Base-by-base conservation (phyloP, 2,329 filamentous ascomycete genomes). In the Botryosphaeria agaves region DNA sequence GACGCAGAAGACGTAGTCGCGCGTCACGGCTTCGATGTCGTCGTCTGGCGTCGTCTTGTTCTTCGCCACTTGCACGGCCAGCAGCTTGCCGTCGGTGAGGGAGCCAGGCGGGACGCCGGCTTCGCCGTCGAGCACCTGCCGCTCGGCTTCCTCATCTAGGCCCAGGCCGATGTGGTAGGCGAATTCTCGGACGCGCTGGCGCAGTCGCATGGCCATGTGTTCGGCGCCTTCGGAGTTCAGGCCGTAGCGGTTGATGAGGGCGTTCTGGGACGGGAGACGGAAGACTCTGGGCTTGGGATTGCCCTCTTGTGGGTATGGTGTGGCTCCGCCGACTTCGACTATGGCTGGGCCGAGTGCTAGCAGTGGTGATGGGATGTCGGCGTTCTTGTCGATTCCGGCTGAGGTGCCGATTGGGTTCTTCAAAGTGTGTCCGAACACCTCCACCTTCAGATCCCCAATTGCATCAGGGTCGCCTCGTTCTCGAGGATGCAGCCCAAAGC, bases 331-430 rank as follows among this genome's bases (percentile, higher is more conserved):
- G 2, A 98, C 78, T 50, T 98, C 89, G 18, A 98, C 82, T 21
- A 95, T 66, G 3, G 74, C 76, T 15, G 87, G 76, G 18, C 89
- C 89, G 3, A 94, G 60, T 5, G 75, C 82, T 48, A 95, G 80
- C 20, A 98, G 64, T 9, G 76, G 69, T 44, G 87, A 79, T 1
- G 85, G 80, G 32, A 95, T 76, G 37, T 93, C 82, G 32, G 76
- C 89, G 47, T 92, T 71, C 62, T 98, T 95, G 61, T 95, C 89
- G 26, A 98, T 72, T 7, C 89, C 89, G 4, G 83, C 89, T n/a
- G 83, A 91, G 38, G 91, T 93, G 33, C 79, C 89, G 44, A 98
- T 74, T 1, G 89, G 89, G 55, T 94, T 95, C 44, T 69, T 63
- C 28, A 98, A 57, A 3, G 60, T 65, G 37, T 77, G 69, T 20